Conservation (phyloP, 106 monocot genomes). For the Ottelia alismoides region DNA sequence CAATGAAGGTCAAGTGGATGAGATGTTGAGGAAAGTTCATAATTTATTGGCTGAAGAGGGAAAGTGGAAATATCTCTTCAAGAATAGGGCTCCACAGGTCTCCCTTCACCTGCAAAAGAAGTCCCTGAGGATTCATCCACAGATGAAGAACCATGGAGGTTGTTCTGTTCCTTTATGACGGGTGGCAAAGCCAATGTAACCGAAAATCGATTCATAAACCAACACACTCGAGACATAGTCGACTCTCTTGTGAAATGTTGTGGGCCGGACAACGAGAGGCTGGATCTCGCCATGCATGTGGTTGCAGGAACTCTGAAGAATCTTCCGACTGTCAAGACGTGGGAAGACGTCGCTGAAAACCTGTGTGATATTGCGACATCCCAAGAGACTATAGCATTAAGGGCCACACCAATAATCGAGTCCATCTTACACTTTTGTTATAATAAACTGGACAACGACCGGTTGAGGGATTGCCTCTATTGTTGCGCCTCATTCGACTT, state of each 20-base stretch:
- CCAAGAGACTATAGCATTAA: neutral
- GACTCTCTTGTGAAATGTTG: too few relatives aligned
- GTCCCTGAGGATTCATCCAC: neutral
- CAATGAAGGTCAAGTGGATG: neutral
- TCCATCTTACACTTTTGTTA: conserved; percentile 1
- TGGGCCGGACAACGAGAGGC: neutral
- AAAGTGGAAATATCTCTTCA: neutral
- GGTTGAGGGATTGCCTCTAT: neutral
- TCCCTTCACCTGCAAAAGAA: neutral
- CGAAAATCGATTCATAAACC: neutral
- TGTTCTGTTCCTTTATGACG: neutral
- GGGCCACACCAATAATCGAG: neutral
- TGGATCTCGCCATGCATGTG: neutral
- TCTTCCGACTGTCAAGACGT: neutral
- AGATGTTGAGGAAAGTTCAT: neutral
- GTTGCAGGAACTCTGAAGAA: neutral
- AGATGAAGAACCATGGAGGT: neutral
- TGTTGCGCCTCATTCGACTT: neutral
- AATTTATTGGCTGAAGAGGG: neutral
- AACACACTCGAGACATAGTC: neutral
- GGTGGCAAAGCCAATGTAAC: neutral
- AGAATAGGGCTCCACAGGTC: neutral
- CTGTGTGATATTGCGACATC: neutral
- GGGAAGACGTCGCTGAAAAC: neutral
- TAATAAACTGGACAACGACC: neutral